Conservation (phyloP, 192 early-diverging fungal genomes). For the Entomortierella chlamydospora region DNA sequence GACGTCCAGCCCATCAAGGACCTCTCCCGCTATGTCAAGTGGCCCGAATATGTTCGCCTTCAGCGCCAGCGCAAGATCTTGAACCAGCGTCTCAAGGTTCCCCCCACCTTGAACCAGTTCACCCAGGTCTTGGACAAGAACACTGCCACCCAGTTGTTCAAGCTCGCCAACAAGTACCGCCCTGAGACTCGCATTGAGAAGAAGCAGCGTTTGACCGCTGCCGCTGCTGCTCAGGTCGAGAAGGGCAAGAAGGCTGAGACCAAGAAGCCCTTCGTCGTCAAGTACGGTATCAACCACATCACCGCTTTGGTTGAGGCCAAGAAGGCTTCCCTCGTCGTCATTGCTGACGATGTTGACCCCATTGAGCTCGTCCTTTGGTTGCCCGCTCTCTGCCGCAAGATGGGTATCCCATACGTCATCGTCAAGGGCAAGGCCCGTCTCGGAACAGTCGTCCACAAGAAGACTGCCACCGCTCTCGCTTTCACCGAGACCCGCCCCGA, state of each 20-base stretch:
- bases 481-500: conserved; percentile 93
- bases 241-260: conserved; percentile 84
- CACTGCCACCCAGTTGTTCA: conserved; percentile 98
- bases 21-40: conserved; percentile 97
- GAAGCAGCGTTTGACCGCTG: conserved; percentile 88
- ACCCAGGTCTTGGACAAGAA: conserved; percentile 97
- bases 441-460: conserved; percentile 99
- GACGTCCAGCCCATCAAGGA: conserved; percentile 97
- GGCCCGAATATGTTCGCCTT: conserved; percentile 99
- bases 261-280: conserved; percentile 96
- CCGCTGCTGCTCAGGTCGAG: conserved; percentile 91
- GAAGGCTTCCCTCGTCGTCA: conserved; percentile 98
- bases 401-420: conserved; percentile 99
- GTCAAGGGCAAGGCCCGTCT: conserved; percentile 99
- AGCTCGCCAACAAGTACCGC: conserved; percentile 99
- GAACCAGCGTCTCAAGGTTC: conserved; percentile 98
- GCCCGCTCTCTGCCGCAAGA: conserved; percentile 99
- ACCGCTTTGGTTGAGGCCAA: conserved; percentile 98
- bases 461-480: conserved; percentile 98
- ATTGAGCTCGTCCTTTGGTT: conserved; percentile 99
- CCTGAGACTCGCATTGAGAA: conserved; percentile 98
- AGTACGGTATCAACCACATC: conserved; percentile 99
- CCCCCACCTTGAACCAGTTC: conserved; percentile 99
- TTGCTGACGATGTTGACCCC: conserved; percentile 99
- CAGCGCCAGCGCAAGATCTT: conserved; percentile 99